Conservation (phyloP, 345 rosid species). For the Lenwebbia sp. region DNA sequence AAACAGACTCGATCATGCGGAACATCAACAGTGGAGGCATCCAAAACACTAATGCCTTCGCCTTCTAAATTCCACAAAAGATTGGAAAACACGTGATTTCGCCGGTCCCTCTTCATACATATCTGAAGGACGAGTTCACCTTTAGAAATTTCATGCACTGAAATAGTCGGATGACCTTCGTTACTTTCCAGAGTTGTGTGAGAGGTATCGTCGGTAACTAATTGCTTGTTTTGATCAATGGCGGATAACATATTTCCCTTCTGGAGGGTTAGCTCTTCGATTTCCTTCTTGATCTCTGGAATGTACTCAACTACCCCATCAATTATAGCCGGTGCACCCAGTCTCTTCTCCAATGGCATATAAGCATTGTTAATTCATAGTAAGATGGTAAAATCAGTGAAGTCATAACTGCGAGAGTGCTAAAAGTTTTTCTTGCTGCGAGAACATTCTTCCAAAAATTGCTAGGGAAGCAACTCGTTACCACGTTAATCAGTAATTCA, state of each 20-base stretch:
- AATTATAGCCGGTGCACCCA: slow-evolving; percentile 12
- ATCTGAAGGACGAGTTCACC: slow-evolving; percentile 20
- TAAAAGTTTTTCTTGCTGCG: background rate
- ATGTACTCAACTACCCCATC: slow-evolving; percentile 23
- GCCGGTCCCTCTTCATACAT: background rate
- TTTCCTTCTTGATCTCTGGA: slow-evolving; percentile 20
- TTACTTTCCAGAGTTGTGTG: background rate
- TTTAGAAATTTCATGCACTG: slow-evolving; percentile 11
- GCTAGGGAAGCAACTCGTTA: background rate
- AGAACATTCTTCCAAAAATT: background rate
- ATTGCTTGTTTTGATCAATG: background rate
- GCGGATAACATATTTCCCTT: slow-evolving; percentile 6
- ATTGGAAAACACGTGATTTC: background rate
- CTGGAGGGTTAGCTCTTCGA: slow-evolving; percentile 10
- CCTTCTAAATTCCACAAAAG: slow-evolving; percentile 18
- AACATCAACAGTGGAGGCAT: slow-evolving; percentile 14
- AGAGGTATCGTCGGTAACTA: background rate
- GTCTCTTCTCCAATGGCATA: slow-evolving; percentile 9
- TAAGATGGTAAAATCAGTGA: background rate
- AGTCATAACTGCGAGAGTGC: background rate
- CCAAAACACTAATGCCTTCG: slow-evolving; percentile 4
- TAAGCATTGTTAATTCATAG: background rate
- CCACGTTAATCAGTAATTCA: background rate
- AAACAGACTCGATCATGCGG: slow-evolving; percentile 10
- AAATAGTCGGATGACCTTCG: background rate